A percentile compares a stretch with the other conserved stretches of the same genome.
phyloP scores from a whole-genome alignment of 345 rosid genomes.

The Passiflora organensis region DNA sequence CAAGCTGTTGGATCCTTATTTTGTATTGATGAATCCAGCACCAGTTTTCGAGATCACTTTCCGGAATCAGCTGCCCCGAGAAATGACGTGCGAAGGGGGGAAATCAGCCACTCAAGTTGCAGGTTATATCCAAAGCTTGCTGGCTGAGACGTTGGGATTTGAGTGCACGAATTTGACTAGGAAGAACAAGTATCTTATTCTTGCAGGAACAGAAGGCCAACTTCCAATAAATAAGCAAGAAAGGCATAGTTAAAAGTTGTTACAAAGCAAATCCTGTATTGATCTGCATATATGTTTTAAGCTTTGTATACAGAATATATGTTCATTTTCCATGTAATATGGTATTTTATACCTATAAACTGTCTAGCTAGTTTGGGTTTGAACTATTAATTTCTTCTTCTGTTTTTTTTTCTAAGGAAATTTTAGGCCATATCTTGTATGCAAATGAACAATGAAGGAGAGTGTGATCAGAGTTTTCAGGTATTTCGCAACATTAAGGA shows the following conservation, averaged over 20 bases:
- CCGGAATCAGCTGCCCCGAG: conserved; percentile 70
- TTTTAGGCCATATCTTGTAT: no score
- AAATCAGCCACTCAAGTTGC: conserved; percentile 88
- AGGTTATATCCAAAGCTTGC: conserved; percentile 76
- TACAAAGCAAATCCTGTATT: background rate
- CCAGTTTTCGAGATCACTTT: conserved; percentile 90
- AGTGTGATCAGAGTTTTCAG: no score
- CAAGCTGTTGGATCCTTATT: conserved; percentile 85
- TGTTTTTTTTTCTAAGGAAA: no score
- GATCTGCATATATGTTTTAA: no score
- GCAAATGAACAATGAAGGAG: no score
- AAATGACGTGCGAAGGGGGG: conserved; percentile 72
- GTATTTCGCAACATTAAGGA: no score
- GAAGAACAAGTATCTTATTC: conserved; percentile 81
- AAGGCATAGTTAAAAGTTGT: background rate
- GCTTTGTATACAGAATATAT: no score
- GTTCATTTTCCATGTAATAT: no score
- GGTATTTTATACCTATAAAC: no score
- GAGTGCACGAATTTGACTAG: conserved; percentile 89
- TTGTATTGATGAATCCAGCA: conserved; percentile 85
- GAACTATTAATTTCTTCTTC: no score
- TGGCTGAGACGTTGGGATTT: conserved; percentile 78
- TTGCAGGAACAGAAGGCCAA: conserved; percentile 89
- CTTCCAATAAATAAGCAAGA: conserved; percentile 46
- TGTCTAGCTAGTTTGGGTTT: no score